Base-by-base conservation (phyloP, 1,284 basidiomycete genomes). In the Meira nashicola region DNA sequence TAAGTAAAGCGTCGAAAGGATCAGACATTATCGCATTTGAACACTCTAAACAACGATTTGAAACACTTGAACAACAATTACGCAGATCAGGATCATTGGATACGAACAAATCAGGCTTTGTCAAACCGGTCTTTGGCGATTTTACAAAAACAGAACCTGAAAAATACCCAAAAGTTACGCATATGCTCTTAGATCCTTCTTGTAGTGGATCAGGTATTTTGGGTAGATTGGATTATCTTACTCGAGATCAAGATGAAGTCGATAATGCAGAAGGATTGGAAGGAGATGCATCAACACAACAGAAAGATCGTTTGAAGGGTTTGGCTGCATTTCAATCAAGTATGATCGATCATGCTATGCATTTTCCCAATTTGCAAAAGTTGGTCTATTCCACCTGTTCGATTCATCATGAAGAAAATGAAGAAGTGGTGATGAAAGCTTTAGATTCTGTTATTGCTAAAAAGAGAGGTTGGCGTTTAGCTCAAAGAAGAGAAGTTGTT, bases 311-410 rank as follows among this genome's bases (percentile, higher is more conserved):
- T 0, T 63, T 78, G 1, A 28, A 28, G 0, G 57, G 55, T 37
- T 58, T 78, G 2, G 58, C 63, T 9, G 59, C 57, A 9, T 67
- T 78, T 79, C 95, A 98, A 75, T 82, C 91, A n/a, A 83, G 85
- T 78, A 93, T 97, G 86, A 86, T 98, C 69, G 86, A 85, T 68
- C 95, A 97, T 74, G 94, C 94, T 9, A 92, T 98, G 87, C 87
- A 63, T 82, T 89, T 90, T 71, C 84, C 84, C 0, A 73, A 79
- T 1, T 83, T 83, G 2, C 67, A 82, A 55, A 86, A 85, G 66
- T 89, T 97, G 60, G 92, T 93, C 15, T 98, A 98, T 80, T 97
- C 92, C 19, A 98, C 94, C 11, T 97, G 94, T 79, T 94, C 91
- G 61, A 83, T 96, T 49, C 88, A 98, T 78, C 84, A 87, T 7